phyloP scores from a whole-genome alignment of 2,329 filamentous ascomycete species.

The Bipolaris cookei region DNA sequence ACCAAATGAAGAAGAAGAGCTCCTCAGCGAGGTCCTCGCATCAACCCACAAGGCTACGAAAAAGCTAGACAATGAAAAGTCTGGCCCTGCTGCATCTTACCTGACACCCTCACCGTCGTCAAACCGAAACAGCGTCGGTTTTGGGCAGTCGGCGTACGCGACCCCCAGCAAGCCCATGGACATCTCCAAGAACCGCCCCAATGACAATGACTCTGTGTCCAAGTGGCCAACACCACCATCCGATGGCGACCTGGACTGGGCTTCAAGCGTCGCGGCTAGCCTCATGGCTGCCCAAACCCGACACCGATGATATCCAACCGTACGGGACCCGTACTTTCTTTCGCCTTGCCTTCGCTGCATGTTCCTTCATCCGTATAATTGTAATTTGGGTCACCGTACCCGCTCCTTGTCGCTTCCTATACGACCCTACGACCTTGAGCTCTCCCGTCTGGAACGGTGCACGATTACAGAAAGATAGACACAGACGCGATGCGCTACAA shows the following conservation, averaged over 20 bases:
- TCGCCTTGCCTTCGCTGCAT: constrained; percentile 35
- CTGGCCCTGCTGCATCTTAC: constrained; percentile 66
- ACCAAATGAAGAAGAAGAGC: constrained; percentile 93
- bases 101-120: constrained; percentile 81
- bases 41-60: constrained; percentile 78
- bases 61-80: constrained; percentile 64
- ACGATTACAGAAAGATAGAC: constrained; percentile 35
- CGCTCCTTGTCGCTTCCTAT: constrained; percentile 39
- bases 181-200: constrained; percentile 56
- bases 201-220: constrained; percentile 58
- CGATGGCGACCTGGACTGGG: constrained; percentile 86
- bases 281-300: constrained; percentile 54
- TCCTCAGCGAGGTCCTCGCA: constrained; percentile 85
- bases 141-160: constrained; percentile 67
- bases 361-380: constrained; percentile 39
- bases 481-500: constrained; percentile 27
- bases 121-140: constrained; percentile 77
- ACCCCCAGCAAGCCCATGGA: constrained; percentile 74
- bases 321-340: constrained; percentile 20
- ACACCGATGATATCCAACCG: constrained; percentile 39
- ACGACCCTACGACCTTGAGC: constrained; percentile 44
- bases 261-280: constrained; percentile 78
- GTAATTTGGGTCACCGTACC: constrained; percentile 41
- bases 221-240: constrained; percentile 98
- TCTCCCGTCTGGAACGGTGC: constrained; percentile 49